Conservation (phyloP, 805 yeast genomes). For the Ogataea pilisensis region DNA sequence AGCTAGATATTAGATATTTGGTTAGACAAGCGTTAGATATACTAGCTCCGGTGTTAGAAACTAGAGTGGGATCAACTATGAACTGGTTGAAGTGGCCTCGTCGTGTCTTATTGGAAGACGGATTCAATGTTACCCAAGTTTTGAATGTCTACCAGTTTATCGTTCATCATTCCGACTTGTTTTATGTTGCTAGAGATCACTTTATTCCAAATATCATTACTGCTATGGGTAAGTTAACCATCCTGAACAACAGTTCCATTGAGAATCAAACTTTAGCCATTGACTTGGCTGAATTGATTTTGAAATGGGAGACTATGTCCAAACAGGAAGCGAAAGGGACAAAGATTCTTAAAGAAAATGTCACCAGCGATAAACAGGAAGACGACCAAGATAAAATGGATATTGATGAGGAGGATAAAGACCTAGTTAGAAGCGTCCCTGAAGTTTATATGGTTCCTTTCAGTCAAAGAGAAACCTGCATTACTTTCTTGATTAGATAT, state of each 20-base stretch:
- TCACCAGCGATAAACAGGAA: slow-evolving; percentile 2
- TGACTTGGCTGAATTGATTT: slow-evolving; percentile 80
- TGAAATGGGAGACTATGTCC: slow-evolving; percentile 76
- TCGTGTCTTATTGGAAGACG: slow-evolving; percentile 85
- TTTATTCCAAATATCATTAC: slow-evolving; percentile 85
- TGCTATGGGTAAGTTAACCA: slow-evolving; percentile 87
- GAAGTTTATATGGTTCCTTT: slow-evolving; percentile 60
- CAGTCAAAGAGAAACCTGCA: slow-evolving; percentile 82
- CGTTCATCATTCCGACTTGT: slow-evolving; percentile 78
- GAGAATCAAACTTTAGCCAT: slow-evolving; percentile 86
- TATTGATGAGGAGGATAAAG: slow-evolving; percentile 14
- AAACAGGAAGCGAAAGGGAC: slow-evolving; percentile 27
- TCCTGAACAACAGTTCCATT: slow-evolving; percentile 67
- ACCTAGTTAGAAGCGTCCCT: slow-evolving; percentile 2
- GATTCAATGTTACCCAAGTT: slow-evolving; percentile 81
- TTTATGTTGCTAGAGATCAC: slow-evolving; percentile 82
- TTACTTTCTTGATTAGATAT: slow-evolving; percentile 82
- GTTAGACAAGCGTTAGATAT: slow-evolving; percentile 85
- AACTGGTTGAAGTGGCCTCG: slow-evolving; percentile 95
- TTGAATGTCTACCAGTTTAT: slow-evolving; percentile 84
- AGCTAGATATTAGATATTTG: slow-evolving; percentile 74
- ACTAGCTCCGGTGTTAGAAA: slow-evolving; percentile 81
- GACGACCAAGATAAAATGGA: slow-evolving; percentile 19
- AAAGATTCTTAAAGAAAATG: slow-evolving; percentile 4
- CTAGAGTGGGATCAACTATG: slow-evolving; percentile 56